Evolutionary conservation across 2,329 filamentous ascomycete species (phyloP).

Genomic region (Xylaria sp.): DNA sequence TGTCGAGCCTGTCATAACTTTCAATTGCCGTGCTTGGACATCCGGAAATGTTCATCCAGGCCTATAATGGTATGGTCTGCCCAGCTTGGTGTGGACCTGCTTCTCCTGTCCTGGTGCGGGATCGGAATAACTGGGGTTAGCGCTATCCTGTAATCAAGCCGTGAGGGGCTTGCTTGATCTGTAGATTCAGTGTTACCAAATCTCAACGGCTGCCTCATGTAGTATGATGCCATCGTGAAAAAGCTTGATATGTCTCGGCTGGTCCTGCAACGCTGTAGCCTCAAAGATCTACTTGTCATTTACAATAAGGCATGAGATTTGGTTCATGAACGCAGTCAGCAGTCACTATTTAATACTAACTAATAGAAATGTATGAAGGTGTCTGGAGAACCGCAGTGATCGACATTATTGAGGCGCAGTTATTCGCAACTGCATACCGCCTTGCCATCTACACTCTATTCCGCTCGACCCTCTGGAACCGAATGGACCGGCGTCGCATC

Average conservation of each 20-base stretch:
- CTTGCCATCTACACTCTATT: conserved; percentile 3
- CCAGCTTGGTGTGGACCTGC: conserved; percentile 25
- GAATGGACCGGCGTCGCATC: background rate
- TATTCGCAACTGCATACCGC: conserved; percentile 8
- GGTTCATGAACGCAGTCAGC: background rate
- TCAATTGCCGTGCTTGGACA: conserved; percentile 17
- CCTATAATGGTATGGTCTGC: background rate
- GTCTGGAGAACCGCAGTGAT: too few species aligned
- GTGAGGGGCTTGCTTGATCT: conserved; percentile 13
- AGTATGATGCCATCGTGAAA: too few species aligned
- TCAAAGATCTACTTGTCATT: too few species aligned
- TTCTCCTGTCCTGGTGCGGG: conserved; percentile 26
- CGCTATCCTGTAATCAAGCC: conserved; percentile 29
- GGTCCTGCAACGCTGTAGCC: conserved; percentile 1
- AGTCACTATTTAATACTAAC: too few species aligned
- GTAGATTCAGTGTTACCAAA: background rate
- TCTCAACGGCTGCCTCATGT: background rate
- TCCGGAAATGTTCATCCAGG: conserved; percentile 16
- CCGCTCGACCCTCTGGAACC: conserved; percentile 7
- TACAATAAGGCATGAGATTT: background rate
- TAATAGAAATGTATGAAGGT: too few species aligned
- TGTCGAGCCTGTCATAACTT: background rate
- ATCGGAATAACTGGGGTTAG: conserved; percentile 30
- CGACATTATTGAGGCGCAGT: conserved; percentile 15
- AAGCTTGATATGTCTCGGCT: background rate